phyloP scores from a whole-genome alignment of 495 filamentous ascomycete species.

The Penicilliopsis zonata region DNA sequence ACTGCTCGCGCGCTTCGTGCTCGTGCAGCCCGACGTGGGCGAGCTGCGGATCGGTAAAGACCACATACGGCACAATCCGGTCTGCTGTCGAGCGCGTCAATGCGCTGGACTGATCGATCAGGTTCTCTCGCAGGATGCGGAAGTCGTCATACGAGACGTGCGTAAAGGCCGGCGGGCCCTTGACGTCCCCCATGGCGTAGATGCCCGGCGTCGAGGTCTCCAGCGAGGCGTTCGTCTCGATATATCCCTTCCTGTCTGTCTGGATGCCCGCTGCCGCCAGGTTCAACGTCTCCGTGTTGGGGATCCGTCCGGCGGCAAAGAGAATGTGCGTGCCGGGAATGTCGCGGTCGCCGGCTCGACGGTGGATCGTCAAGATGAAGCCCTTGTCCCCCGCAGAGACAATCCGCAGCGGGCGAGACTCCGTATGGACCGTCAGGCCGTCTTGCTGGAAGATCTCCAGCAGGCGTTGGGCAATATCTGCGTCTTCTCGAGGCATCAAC shows the following conservation, averaged over 20 bases:
- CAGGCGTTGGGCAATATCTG: slow-evolving; percentile 23
- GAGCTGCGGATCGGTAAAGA: slow-evolving; percentile 42
- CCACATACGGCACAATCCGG: slow-evolving; percentile 32
- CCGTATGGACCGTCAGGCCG: slow-evolving; percentile 23
- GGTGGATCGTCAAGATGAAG: slow-evolving; percentile 4
- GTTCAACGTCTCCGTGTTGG: slow-evolving; percentile 30
- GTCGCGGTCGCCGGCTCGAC: slow-evolving; percentile 5
- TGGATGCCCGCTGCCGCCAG: slow-evolving; percentile 20
- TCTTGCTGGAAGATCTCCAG: slow-evolving; percentile 26
- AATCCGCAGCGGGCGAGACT: slow-evolving; percentile 8
- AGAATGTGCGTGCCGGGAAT: slow-evolving; percentile 30
- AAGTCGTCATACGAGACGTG: slow-evolving; percentile 45
- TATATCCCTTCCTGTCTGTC: slow-evolving; percentile 21
- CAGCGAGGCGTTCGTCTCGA: slow-evolving; percentile 25
- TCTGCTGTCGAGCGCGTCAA: slow-evolving; percentile 12
- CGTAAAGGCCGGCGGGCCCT: slow-evolving; percentile 40
- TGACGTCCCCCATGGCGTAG: slow-evolving; percentile 38
- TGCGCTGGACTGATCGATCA: slow-evolving; percentile 8
- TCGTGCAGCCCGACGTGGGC: slow-evolving; percentile 36
- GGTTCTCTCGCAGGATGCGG: slow-evolving; percentile 32
- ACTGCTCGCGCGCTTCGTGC: slow-evolving; percentile 14
- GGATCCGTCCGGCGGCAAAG: slow-evolving; percentile 31
- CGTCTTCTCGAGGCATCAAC: slow-evolving; percentile 30
- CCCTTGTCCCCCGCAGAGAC: slow-evolving; percentile 1
- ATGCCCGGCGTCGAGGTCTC: slow-evolving; percentile 24